phyloP scores from a whole-genome alignment of 2,329 filamentous ascomycete species.

The Parafenestella ontariensis region DNA sequence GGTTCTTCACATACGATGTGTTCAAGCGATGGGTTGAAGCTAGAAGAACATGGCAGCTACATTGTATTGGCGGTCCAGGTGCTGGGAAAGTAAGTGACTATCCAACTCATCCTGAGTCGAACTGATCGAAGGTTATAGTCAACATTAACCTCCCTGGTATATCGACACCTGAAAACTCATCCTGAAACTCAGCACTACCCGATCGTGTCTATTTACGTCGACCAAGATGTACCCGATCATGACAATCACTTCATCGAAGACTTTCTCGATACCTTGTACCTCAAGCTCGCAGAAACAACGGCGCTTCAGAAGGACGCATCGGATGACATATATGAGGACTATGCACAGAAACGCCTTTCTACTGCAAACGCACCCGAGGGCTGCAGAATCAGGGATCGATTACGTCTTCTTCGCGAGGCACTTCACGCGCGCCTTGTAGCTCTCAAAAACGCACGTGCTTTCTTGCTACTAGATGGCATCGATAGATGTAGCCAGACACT shows the following conservation, averaged over 20 bases:
- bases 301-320: constrained; percentile 1
- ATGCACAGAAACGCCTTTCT: neutral
- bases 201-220: constrained; percentile 4
- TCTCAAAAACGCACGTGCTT: constrained; percentile 4
- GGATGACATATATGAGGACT: constrained; percentile 3
- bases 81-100: constrained; percentile 20
- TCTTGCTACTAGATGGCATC: constrained; percentile 27
- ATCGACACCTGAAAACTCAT: constrained; percentile 1
- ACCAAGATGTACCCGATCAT: constrained; percentile 3
- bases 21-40: constrained; percentile 16
- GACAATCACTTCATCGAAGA: constrained; percentile 15
- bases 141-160: constrained; percentile 1
- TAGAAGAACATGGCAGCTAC: constrained; percentile 19
- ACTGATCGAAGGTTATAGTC: neutral
- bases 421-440: constrained; percentile 10
- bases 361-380: constrained; percentile 1
- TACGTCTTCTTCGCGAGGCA: constrained; percentile 13
- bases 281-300: neutral
- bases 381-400: neutral
- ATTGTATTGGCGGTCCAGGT: constrained; percentile 27
- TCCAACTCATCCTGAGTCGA: neutral
- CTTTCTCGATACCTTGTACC: constrained; percentile 12
- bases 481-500: constrained; percentile 21
- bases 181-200: neutral
- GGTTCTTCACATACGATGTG: constrained; percentile 15